Base-by-base conservation (phyloP, 2,329 filamentous ascomycete species). In the Penicillium sp. region DNA sequence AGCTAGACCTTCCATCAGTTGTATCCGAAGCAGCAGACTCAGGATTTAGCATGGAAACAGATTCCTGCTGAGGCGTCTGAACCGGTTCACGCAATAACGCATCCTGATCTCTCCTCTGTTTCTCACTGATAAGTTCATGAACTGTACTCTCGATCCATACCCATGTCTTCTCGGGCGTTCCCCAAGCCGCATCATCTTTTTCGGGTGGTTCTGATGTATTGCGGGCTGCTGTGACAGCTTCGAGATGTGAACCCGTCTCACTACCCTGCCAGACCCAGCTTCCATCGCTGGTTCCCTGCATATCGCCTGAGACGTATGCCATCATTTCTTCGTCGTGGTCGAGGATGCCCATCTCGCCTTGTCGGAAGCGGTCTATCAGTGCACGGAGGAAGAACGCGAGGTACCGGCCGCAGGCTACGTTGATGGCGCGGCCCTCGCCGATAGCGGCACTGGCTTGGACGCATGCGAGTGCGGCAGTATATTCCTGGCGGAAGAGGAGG, bases 291-390 rank as follows among this genome's bases (percentile, higher is more conserved):
- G 84, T 86, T 1, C 88, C 90, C 74, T 98, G 93, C 67, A 96
- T 80, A 74, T 98, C 95, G 0, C 88, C 90, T 29, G 90, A 93
- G 1, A 90, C 86, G 67, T 96, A 96, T 0, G 88, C 90, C 27
- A 98, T 78, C 64, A 98, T 83, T 71, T 97, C 93, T 70, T 98
- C 93, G 67, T 99, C 93, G 3, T 81, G 80, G 46, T 86, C 83
- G 2, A 84, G 68, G 29, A 72, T 72, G 3, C 66, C 68, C 0
- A 71, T 63, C 1, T 74, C 73, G 16, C 76, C 75, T 24, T 73
- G 77, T 11, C 79, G 80, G 19, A 82, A 65, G 37, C 83, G 83
- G 33, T 85, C 83, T 1, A 86, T 77, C 3, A 98, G 74, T 6
- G 81, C 79, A 4, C 86, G 85, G 6, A 93, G 75, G 71, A 98